Base-by-base conservation (phyloP, 208 protist genomes). In the Acanthamoeba triangularis region DNA sequence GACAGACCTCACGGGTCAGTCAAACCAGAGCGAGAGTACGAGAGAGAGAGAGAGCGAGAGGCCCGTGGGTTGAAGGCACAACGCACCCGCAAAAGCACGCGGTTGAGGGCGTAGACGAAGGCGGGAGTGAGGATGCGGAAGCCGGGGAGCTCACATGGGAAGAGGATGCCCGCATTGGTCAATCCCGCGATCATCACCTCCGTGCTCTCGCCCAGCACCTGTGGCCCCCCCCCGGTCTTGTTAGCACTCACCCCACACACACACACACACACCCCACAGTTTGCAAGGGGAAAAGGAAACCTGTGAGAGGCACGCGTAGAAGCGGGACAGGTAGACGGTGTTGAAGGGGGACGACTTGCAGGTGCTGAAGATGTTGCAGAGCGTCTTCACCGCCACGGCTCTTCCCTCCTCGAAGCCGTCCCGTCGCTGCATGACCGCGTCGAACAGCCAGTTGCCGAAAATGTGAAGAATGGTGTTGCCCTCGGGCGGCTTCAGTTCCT, bases 401-500 rank as follows among this genome's bases (percentile, higher is more conserved):
- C 54, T 13, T 35, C 82, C 95, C 76, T 96, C 95, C 44, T 74
- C 85, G 52, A 69, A 93, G 16, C 88, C 78, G 20, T 78, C 76
- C 10, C 72, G 94, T 13, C 37, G 28, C 52, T 65, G 82, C 54
- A 67, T 90, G 82, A 52, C 44, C 20, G 95, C 85, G n/a, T 95
- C 93, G 67, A 96, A 96, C 63, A 96, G 93, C 95, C 95, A 96
- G 25, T 44, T 44, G 56, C 95, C 95, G 88, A 96, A 96, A 28
- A 96, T 88, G 69, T 96, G 93, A 13, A 96, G 67, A n/a, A 96
- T 76, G 78, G 69, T 90, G 67, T 96, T 96, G 63, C 95, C 95
- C 41, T 49, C 52, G 47, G 47, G 90, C 47, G 67, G 41, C 41
- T 78, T 94, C 28, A 72, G 90, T 28, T 72, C 47, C 11, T 78